These are phyloP conservation scores for Botryotinia calthae DNA, from an alignment of 2,329 filamentous ascomycete species.

Conservation along the genomic window DNA sequence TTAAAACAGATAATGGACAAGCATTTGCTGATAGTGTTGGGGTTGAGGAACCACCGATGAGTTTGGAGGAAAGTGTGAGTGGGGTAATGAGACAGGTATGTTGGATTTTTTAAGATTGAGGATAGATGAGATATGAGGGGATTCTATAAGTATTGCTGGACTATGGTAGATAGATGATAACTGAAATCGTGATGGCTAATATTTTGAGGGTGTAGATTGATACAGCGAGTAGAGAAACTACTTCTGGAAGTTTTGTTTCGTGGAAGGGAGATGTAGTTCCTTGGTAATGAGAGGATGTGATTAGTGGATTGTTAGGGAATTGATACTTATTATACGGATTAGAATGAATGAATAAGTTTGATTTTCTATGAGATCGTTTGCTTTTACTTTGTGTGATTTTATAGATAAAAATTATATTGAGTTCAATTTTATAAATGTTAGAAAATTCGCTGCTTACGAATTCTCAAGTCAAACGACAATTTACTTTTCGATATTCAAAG, in stretches of 20 bases:
- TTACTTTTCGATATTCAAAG: rapidly evolving
- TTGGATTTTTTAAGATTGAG: neutral
- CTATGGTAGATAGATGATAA: neutral
- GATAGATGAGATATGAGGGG: neutral
- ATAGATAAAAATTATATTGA: neutral
- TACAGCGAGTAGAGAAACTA: slow-evolving; percentile 40
- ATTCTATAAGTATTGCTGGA: neutral
- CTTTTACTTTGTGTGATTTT: neutral
- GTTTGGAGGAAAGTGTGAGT: slow-evolving; percentile 40
- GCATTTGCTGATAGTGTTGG: slow-evolving; percentile 38
- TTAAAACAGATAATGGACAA: slow-evolving; percentile 46
- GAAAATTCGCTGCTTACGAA: neutral
- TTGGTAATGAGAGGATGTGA: slow-evolving; percentile 19
- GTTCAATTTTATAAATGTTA: neutral
- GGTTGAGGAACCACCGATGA: slow-evolving; percentile 39
- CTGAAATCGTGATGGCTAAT: neutral
- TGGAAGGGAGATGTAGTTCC: slow-evolving; percentile 30
- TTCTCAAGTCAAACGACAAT: neutral
- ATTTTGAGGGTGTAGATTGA: slow-evolving; percentile 33
- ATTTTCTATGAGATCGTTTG: neutral
- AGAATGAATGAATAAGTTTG: neutral
- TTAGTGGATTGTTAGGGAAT: neutral
- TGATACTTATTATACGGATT: neutral
- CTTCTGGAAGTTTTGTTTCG: slow-evolving; percentile 31
- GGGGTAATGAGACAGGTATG: slow-evolving; percentile 32